Percentiles rank a stretch among this genome's conserved stretches.
phyloP scores from a whole-genome alignment of 2,329 filamentous ascomycete genomes.

The Hymenoscyphus repandus region DNA sequence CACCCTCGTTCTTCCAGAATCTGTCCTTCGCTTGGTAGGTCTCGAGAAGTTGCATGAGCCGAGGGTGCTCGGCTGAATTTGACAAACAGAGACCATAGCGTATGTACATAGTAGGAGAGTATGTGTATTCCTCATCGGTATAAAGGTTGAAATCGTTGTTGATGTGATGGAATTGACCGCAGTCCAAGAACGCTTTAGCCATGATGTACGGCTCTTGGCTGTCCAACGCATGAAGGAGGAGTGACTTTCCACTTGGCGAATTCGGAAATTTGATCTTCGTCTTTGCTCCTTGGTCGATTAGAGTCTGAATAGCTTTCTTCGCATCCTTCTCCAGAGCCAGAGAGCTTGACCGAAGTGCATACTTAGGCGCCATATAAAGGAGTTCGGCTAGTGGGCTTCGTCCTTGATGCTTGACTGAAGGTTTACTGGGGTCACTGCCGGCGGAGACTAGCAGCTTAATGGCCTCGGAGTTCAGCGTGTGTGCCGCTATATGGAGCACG shows the following conservation, averaged over 20 bases:
- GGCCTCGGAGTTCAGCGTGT: constrained; percentile 51
- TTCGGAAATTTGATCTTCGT: constrained; percentile 43
- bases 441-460: constrained; percentile 52
- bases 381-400: constrained; percentile 60
- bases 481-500: constrained; percentile 60
- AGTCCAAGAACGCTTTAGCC: constrained; percentile 54
- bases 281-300: constrained; percentile 48
- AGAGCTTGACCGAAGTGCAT: constrained; percentile 37
- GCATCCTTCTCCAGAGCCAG: constrained; percentile 45
- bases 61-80: constrained; percentile 9
- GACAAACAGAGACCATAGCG: constrained; percentile 19
- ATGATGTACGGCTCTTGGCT: constrained; percentile 49
- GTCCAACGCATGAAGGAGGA: constrained; percentile 58
- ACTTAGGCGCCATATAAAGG: constrained; percentile 45
- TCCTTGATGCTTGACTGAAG: constrained; percentile 47
- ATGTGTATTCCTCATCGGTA: constrained; percentile 47
- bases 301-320: constrained; percentile 50
- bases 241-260: constrained; percentile 46
- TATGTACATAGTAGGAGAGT: constrained; percentile 62
- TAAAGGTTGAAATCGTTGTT: constrained; percentile 56
- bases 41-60: constrained; percentile 13
- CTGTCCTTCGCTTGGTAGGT: constrained; percentile 10
- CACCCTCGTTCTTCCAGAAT: constrained; percentile 17
- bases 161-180: constrained; percentile 59
- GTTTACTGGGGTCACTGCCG: constrained; percentile 57